Base-by-base conservation (phyloP, 495 filamentous ascomycete genomes). In the Parathielavia hyrcaniae region DNA sequence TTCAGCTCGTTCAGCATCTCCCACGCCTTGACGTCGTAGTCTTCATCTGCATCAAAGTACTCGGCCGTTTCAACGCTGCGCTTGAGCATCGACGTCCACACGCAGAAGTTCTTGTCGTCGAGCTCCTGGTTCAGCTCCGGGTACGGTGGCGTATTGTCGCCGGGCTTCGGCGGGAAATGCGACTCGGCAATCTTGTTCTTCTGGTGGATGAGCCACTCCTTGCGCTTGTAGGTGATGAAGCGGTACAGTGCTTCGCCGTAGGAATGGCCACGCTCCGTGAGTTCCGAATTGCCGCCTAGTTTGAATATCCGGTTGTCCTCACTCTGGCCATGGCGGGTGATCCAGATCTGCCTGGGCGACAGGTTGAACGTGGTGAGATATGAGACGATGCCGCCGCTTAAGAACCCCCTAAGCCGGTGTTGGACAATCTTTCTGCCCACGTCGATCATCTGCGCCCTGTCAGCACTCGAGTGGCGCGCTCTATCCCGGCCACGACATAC, bases 1-100 rank as follows among this genome's bases (percentile, higher is more conserved):
- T 96, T 89, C 40, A 98, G 85, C 68, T 98, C 93, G 64, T 98
- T 95, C 16, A 98, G 83, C 90, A 97, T 96, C 63, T 89, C 88
- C 90, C 95, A 96, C 63, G 95, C 84, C 76, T 98, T 98, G 65
- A 92, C 83, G 61, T 97, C 93, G 67, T 90, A 98, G 23, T 97
- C 89, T n/a, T 98, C 93, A 60, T 97, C 93, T 54, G 89, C 87
- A 34, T 81, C 75, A 71, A 97, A 98, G 66, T 85, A 83, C 53
- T 91, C 81, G 0, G 88, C 90, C 1, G 91, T 91, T 64, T 95
- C 80, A 48, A 92, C 80, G 50, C 86, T 87, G 47, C 93, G 85
- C 64, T 87, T 85, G 63, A 98, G 83, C 92, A 97, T 97, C 12
- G 88, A 93, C 12, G 92, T 96, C 93, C 93, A 98, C 23, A 98